Evolutionary conservation across 192 early-diverging fungal species (phyloP).

Genomic region (Coemansia sp.): DNA sequence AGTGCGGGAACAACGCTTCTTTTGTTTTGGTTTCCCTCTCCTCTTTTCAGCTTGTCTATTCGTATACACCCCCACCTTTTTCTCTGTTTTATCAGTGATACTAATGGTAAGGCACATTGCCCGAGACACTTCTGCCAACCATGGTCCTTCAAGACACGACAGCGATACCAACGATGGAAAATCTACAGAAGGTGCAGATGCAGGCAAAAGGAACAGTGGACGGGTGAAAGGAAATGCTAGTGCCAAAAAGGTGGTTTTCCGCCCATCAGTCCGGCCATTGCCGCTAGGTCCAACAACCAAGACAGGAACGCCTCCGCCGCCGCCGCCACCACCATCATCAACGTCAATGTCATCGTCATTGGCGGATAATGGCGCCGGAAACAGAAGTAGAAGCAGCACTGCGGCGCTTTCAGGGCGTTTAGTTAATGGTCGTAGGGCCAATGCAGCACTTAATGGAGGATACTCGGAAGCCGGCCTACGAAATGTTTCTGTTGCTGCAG

Average conservation of each 20-base stretch:
- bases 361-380: neutral
- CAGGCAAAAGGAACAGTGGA: neutral
- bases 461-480: neutral
- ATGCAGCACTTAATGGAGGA: neutral
- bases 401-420: conserved; percentile 3
- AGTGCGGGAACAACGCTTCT: neutral
- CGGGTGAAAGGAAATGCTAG: conserved; percentile 12
- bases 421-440: conserved; percentile 6
- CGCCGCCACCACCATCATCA: neutral
- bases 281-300: conserved; percentile 12
- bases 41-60: neutral
- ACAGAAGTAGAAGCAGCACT: neutral
- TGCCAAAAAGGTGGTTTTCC: conserved; percentile 34
- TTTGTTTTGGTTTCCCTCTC: neutral
- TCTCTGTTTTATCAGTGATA: too few species aligned
- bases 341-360: neutral
- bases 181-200: conserved; percentile 3
- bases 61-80: too few species aligned
- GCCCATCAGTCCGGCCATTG: conserved; percentile 36
- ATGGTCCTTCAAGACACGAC: conserved; percentile 6
- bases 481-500: neutral
- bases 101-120: conserved; percentile 13
- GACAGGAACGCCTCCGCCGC: neutral
- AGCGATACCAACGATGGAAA: conserved; percentile 2
- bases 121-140: conserved; percentile 6